phyloP scores from a whole-genome alignment of 768 basidiomycete species.

The Boletus sp. region DNA sequence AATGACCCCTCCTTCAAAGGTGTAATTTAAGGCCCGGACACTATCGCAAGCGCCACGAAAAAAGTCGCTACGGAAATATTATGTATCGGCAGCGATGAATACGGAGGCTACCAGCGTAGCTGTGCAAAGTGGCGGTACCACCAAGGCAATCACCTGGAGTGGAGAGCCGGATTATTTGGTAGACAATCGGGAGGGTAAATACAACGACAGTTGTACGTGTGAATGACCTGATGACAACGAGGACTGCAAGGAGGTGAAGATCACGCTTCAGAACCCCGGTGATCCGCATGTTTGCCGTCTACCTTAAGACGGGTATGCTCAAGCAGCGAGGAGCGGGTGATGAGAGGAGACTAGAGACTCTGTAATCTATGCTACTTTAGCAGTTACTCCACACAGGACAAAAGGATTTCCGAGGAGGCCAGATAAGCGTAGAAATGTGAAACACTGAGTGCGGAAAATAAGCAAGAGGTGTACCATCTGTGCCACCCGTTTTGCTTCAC shows the following conservation, averaged over 20 bases:
- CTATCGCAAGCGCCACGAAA: constrained; percentile 17
- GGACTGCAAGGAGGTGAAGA: constrained; percentile 24
- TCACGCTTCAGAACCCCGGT: constrained; percentile 2
- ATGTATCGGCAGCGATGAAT: constrained; percentile 30
- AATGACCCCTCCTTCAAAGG: constrained; percentile 37
- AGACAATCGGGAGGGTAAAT: constrained; percentile 32
- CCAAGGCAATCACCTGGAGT: background rate
- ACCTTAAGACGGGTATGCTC: background rate
- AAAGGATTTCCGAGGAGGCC: too few relatives aligned
- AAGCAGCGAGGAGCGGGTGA: too few relatives aligned
- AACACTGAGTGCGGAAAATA: too few relatives aligned
- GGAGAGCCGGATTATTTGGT: constrained; percentile 21
- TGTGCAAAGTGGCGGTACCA: too few relatives aligned
- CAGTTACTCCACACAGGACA: too few relatives aligned
- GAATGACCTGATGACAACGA: background rate
- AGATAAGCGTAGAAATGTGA: too few relatives aligned
- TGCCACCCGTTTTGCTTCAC: too few relatives aligned
- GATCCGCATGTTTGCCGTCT: background rate
- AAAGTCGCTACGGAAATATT: constrained; percentile 30
- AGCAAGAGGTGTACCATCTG: too few relatives aligned
- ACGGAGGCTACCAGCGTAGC: constrained; percentile 10
- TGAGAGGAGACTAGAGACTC: too few relatives aligned
- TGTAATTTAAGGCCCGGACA: constrained; percentile 40
- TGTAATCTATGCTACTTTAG: too few relatives aligned
- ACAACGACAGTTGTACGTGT: constrained; percentile 6